phyloP scores from a whole-genome alignment of 495 filamentous ascomycete species.

The Penicillium diatomitis region DNA sequence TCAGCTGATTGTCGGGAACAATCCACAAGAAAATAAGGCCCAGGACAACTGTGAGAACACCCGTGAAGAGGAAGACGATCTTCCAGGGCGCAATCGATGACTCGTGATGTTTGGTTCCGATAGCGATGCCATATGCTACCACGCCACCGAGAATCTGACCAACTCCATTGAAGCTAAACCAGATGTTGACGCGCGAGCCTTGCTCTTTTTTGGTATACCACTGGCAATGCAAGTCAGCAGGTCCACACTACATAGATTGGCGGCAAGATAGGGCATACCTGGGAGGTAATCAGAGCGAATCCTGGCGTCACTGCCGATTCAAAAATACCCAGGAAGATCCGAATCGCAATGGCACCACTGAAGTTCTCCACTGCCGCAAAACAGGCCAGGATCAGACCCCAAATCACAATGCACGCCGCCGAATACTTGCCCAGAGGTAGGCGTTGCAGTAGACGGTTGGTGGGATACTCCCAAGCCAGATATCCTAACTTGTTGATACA shows the following conservation, averaged over 20 bases:
- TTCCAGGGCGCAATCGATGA: constrained; percentile 54
- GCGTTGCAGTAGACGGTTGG: constrained; percentile 49
- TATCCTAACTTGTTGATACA: constrained; percentile 31
- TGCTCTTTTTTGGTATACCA: constrained; percentile 58
- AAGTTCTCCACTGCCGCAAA: constrained; percentile 43
- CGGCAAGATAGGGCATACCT: constrained; percentile 12
- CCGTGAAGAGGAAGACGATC: constrained; percentile 59
- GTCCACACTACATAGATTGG: too few relatives aligned
- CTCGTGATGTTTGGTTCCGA: constrained; percentile 42
- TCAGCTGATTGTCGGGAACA: constrained; percentile 61
- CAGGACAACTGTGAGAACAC: constrained; percentile 48
- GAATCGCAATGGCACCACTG: constrained; percentile 44
- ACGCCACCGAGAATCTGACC: constrained; percentile 54
- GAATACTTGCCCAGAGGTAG: constrained; percentile 53
- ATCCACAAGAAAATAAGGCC: constrained; percentile 52
- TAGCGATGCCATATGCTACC: constrained; percentile 57
- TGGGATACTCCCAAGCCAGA: constrained; percentile 56
- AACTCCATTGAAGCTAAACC: constrained; percentile 56
- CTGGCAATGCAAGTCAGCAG: constrained; percentile 11
- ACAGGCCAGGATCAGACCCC: constrained; percentile 47
- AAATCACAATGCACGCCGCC: constrained; percentile 45
- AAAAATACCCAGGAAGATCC: constrained; percentile 51
- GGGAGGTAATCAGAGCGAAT: constrained; percentile 53
- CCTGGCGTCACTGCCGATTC: constrained; percentile 56
- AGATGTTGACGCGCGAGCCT: constrained; percentile 47